A percentile compares a stretch with the other conserved stretches of the same genome.
These are phyloP conservation scores for Pleurotus tuber-regium DNA, from an alignment of 768 basidiomycete species.

Conservation along the genomic window DNA sequence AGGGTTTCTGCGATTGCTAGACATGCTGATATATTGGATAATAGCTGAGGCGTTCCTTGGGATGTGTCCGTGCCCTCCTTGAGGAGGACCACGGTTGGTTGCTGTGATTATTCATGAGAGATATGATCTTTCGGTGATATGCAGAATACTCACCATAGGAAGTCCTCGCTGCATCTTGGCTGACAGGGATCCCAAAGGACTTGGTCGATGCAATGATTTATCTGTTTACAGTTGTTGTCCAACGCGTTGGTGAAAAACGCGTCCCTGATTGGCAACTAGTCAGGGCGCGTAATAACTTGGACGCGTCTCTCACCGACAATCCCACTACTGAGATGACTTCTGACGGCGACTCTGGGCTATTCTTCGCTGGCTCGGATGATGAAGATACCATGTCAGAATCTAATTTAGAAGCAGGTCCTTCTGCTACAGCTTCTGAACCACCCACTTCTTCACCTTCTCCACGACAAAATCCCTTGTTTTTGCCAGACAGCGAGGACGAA, in stretches of 20 bases:
- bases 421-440: slow-evolving; percentile 14
- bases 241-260: slow-evolving; percentile 30
- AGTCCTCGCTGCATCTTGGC: slow-evolving; percentile 81
- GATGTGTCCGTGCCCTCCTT: slow-evolving; percentile 96
- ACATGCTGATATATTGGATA: slow-evolving; percentile 97
- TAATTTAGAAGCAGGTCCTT: slow-evolving; percentile 14
- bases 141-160: slow-evolving; percentile 56
- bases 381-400: slow-evolving; percentile 31
- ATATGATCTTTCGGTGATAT: background rate
- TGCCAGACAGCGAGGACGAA: slow-evolving; percentile 35
- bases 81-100: slow-evolving; percentile 96
- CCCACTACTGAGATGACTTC: too few relatives aligned
- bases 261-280: slow-evolving; percentile 19
- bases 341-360: slow-evolving; percentile 37
- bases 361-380: slow-evolving; percentile 63
- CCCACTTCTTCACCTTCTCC: slow-evolving; percentile 15
- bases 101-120: slow-evolving; percentile 45
- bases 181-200: slow-evolving; percentile 17
- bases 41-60: slow-evolving; percentile 87
- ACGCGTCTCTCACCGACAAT: too few relatives aligned
- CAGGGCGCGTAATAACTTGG: too few relatives aligned
- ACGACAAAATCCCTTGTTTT: slow-evolving; percentile 23
- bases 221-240: slow-evolving; percentile 35
- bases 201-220: slow-evolving; percentile 10
- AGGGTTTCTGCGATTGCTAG: slow-evolving; percentile 91